A percentile compares a stretch with the other conserved stretches of the same genome.
phyloP scores from a whole-genome alignment of 306 rosid genomes.

The Medicago lupulina region DNA sequence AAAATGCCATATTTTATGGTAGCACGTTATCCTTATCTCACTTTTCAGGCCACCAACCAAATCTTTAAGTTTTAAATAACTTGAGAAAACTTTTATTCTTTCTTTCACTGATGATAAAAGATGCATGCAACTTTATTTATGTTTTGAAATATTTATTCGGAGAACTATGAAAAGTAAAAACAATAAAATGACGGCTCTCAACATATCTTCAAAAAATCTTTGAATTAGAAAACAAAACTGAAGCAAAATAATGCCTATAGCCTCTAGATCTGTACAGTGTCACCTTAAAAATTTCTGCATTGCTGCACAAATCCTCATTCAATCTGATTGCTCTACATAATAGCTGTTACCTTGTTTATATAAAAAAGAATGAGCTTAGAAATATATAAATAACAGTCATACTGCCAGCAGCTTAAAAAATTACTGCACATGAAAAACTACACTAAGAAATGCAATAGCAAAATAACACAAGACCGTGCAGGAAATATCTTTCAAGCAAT shows the following conservation, averaged over 20 bases:
- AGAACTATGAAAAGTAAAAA: too few relatives aligned
- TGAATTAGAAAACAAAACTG: not conserved
- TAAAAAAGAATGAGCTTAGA: not conserved
- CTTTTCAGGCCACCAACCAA: too few relatives aligned
- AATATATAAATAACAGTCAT: not conserved
- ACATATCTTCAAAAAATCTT: not conserved
- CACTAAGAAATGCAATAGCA: slow-evolving; percentile 21
- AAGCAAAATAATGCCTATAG: not conserved
- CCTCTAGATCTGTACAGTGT: too few relatives aligned
- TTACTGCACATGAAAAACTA: slow-evolving; percentile 1
- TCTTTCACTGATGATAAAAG: too few relatives aligned
- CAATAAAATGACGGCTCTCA: not conserved
- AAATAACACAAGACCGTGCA: slow-evolving; percentile 7
- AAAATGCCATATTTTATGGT: too few relatives aligned
- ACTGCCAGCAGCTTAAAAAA: not conserved
- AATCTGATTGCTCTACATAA: too few relatives aligned
- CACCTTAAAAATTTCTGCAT: not conserved
- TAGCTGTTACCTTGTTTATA: not conserved
- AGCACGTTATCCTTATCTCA: too few relatives aligned
- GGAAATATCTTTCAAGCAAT: slow-evolving; percentile 23
- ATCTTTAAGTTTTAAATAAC: too few relatives aligned
- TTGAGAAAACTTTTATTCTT: too few relatives aligned
- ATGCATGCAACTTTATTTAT: too few relatives aligned
- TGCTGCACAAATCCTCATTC: not conserved
- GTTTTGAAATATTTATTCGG: too few relatives aligned